Conservation (phyloP, 1,284 basidiomycete species). For the Violaceomyces palustris region DNA sequence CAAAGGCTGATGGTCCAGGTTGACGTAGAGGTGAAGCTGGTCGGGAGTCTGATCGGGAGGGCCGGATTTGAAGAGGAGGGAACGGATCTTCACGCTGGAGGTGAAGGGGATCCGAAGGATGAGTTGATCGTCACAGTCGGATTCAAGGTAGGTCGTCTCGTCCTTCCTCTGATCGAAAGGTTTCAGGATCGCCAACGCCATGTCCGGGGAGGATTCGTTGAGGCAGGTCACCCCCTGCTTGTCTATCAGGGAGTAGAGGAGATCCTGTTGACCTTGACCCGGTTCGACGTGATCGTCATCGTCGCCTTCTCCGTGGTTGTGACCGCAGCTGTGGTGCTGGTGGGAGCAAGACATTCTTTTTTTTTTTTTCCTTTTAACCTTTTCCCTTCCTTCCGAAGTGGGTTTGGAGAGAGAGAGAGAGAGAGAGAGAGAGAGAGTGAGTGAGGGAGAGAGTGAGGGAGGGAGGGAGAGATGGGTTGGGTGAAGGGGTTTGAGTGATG, state of each 20-base stretch:
- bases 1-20: constrained; percentile 17
- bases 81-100: constrained; percentile 37
- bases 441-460: too few species aligned
- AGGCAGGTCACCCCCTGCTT: constrained; percentile 29
- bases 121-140: constrained; percentile 42
- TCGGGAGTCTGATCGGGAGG: constrained; percentile 27
- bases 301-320: constrained; percentile 30
- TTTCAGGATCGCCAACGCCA: constrained; percentile 30
- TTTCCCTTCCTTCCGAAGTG: too few species aligned
- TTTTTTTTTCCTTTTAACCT: too few species aligned
- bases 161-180: constrained; percentile 30
- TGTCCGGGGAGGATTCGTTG: constrained; percentile 31
- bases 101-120: constrained; percentile 45
- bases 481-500: too few species aligned
- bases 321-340: constrained; percentile 27
- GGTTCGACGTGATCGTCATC: constrained; percentile 46
- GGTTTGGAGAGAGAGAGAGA: too few species aligned
- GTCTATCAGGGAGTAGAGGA: constrained; percentile 36
- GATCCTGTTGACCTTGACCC: constrained; percentile 39
- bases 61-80: constrained; percentile 23
- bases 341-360: constrained; percentile 34
- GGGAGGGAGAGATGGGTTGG: too few species aligned
- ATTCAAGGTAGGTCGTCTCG: constrained; percentile 13
- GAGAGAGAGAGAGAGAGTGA: too few species aligned
- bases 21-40: constrained; percentile 37